Evolutionary conservation across 768 basidiomycete species (phyloP).

Genomic region (Pisolithus orientalis): DNA sequence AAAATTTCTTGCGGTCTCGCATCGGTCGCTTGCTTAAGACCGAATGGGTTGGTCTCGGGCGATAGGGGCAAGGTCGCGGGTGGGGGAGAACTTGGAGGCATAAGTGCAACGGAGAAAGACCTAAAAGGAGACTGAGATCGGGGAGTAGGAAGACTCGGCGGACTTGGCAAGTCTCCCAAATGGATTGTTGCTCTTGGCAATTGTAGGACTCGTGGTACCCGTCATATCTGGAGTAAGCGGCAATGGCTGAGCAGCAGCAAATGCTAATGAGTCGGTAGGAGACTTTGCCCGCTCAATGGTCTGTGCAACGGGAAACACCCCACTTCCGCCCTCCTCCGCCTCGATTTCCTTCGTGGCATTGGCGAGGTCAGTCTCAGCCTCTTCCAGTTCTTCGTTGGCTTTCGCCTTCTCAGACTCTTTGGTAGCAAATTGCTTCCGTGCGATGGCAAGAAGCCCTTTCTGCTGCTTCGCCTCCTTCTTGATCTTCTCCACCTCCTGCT

Average conservation of each 20-base stretch:
- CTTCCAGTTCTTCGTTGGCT: conserved; percentile 65
- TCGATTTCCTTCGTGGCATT: conserved; percentile 49
- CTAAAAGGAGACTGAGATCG: conserved; percentile 59
- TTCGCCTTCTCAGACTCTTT: conserved; percentile 75
- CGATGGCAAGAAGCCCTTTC: conserved; percentile 91
- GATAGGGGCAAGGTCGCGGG: conserved; percentile 8
- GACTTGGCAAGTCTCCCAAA: conserved; percentile 68
- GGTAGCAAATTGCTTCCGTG: conserved; percentile 84
- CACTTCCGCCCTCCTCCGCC: conserved; percentile 41
- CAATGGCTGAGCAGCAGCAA: conserved; percentile 68
- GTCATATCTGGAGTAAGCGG: conserved; percentile 63
- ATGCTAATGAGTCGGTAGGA: conserved; percentile 40
- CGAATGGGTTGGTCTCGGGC: conserved; percentile 44
- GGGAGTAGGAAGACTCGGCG: conserved; percentile 30
- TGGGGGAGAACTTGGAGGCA: conserved; percentile 24
- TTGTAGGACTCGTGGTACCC: conserved; percentile 38
- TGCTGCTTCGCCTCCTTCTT: conserved; percentile 96
- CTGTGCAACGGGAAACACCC: conserved; percentile 1
- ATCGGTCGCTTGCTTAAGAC: conserved; percentile 33
- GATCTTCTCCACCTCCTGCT: conserved; percentile 74
- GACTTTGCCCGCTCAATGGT: conserved; percentile 32
- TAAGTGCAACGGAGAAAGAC: conserved; percentile 37
- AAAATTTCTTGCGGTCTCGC: conserved; percentile 5
- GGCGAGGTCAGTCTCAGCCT: conserved; percentile 51
- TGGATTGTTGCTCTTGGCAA: conserved; percentile 81